Base-by-base conservation (phyloP, 331 rosid genomes). In the Stylosanthes scabra region DNA sequence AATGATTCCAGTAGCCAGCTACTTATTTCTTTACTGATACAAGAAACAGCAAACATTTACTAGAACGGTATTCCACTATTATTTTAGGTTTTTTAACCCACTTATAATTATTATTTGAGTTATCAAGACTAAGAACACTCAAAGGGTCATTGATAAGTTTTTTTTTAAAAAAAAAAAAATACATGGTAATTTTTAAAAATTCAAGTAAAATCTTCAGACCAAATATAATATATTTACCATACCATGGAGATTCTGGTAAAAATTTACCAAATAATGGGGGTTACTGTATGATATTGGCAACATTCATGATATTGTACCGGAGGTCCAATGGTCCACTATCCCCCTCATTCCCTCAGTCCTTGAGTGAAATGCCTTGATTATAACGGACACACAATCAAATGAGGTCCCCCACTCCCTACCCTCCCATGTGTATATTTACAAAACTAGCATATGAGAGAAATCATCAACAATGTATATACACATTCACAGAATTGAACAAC, bases 401-500 rank as follows among this genome's bases (percentile, higher is more conserved):
- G 52, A 37, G 49, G 52, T 20, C 9, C 41, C n/a, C 37, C 80
- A 5, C 3, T 29, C 8, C 34, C 80, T 1, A 11, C 44, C 27
- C 47, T 50, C 58, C 42, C 28, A 61, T 12, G 66, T 65, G 39
- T 78, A 85, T 83, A 85, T 83, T 77, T 84, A 88, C 88, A 83
- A 68, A 37, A 44, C 20, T 3, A 16, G 46, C 34, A 11, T 49
- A 29, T 15, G 12, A 54, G 12, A 54, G 47, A 39, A 42, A 27
- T 74, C 11, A 67, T 40, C 49, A 66, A 27, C 66, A 49, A n/a
- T 59, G 58, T 52, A 56, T 59, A 63, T 45, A 40, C 28, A 54
- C 5, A 63, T 11, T 63, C 64, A 52, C 46, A 50, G 51, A 64
- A 5, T 46, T 55, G 54, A 46, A 50, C 51, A 11, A 11, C 62